Evolutionary conservation across 192 early-diverging fungal species (phyloP), one percentile per base, ranked within the genome.

Genomic region (Umbelopsis ramanniana): DNA sequence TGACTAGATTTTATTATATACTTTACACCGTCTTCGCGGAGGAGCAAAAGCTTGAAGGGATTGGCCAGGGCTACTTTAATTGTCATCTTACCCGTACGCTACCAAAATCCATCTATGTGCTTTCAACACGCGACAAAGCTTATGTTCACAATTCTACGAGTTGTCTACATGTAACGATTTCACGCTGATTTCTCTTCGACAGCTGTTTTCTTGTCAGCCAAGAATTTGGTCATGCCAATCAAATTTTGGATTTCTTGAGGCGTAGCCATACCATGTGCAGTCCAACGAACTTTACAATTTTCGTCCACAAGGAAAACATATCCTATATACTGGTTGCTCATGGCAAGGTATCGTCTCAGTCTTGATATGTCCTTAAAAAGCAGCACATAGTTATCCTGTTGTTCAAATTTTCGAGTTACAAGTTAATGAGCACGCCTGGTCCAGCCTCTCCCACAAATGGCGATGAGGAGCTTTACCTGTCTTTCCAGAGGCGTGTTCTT

Each of bases 251-350:
- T 19, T 69, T 87, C 86, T 46, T 72, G 67, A 19, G 66, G 52
- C 0, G 84, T 81, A 10, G 79, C 84, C 7, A 75, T 54, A 19
- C 86, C 86, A 76, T 88, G 85, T 12, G 87, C 85, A 0, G 77
- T 75, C 87, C 87, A 88, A 47, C 87, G 71, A n/a, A 88, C 84
- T 46, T 83, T 83, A 68, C 87, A 86, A 48, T 88, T 76, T 63
- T 76, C 66, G 52, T 88, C 87, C 26, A 88, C 74, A 50, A 88
- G 67, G 67, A 81, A 88, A 4, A 82, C 79, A 55, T 88, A 88
- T 1, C 87, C 87, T 45, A 86, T 74, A 66, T 85, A 86, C 21
- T 83, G 76, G 57, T 88, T 88, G 33, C 74, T 77, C 83, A 88
- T 85, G 47, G 81, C 81, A 47, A 88, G 60, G 14, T 76, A 79